Conservation (phyloP, 2,329 filamentous ascomycete genomes). For the Phyllachora maydis region DNA sequence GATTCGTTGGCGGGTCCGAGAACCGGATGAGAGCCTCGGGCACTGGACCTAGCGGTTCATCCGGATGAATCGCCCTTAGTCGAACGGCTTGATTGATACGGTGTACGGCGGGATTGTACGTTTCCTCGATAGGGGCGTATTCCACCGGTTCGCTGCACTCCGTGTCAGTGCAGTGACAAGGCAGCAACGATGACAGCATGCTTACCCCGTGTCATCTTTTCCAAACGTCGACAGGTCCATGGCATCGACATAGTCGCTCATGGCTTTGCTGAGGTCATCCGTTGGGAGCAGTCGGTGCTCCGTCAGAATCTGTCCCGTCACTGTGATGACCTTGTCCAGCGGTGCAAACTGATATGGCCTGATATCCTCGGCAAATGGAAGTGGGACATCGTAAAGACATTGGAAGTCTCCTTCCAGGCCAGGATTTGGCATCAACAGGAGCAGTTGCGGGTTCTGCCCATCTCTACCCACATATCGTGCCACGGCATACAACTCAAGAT, state of each 20-base stretch:
- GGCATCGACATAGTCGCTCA: slow-evolving; percentile 79
- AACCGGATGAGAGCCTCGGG: slow-evolving; percentile 50
- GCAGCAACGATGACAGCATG: slow-evolving; percentile 1
- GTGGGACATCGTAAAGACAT: slow-evolving; percentile 70
- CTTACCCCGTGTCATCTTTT: slow-evolving; percentile 63
- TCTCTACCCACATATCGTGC: slow-evolving; percentile 75
- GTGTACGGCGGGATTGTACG: slow-evolving; percentile 72
- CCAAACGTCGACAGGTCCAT: slow-evolving; percentile 76
- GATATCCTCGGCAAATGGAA: slow-evolving; percentile 87
- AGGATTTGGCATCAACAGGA: slow-evolving; percentile 57
- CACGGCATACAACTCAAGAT: slow-evolving; percentile 69
- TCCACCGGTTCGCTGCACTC: slow-evolving; percentile 29
- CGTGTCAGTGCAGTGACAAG: slow-evolving; percentile 1
- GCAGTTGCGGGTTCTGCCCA: slow-evolving; percentile 52
- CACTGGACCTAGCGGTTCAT: slow-evolving; percentile 38
- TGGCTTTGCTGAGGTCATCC: slow-evolving; percentile 52
- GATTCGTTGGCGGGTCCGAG: slow-evolving; percentile 46
- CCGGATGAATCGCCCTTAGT: slow-evolving; percentile 57
- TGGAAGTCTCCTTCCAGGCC: slow-evolving; percentile 54
- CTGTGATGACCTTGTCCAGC: slow-evolving; percentile 66
- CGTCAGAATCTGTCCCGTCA: slow-evolving; percentile 61
- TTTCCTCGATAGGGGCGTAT: slow-evolving; percentile 60
- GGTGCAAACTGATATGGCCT: slow-evolving; percentile 83
- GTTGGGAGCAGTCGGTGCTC: slow-evolving; percentile 71
- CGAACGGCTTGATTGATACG: slow-evolving; percentile 73